Evolutionary conservation across 371 early-diverging fungal species (phyloP).

Genomic region (Circinella minor): DNA sequence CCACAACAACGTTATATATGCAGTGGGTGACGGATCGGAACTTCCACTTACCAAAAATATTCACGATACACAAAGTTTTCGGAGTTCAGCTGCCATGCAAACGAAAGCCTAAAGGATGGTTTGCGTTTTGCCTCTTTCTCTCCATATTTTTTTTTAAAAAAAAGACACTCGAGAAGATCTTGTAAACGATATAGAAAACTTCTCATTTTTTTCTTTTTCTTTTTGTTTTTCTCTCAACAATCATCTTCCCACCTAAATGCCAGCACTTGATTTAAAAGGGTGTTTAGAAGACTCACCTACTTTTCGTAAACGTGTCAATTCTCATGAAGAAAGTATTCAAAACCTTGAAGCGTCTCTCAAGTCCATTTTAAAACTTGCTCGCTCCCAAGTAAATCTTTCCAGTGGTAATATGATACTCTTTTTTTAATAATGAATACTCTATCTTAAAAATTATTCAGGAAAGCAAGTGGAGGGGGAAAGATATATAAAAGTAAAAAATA

Average conservation of each 20-base stretch:
- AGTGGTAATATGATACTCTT: constrained; percentile 34
- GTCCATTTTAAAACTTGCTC: constrained; percentile 57
- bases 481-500: background rate
- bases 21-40: no score
- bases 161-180: no score
- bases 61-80: background rate
- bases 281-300: constrained; percentile 67
- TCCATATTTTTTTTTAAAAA: no score
- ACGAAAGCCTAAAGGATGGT: no score
- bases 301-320: constrained; percentile 59
- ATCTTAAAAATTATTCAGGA: background rate
- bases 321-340: constrained; percentile 63
- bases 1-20: no score
- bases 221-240: no score
- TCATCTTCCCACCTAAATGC: constrained; percentile 23
- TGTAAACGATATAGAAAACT: no score
- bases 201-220: no score
- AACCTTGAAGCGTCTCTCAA: constrained; percentile 58
- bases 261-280: constrained; percentile 60
- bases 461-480: background rate
- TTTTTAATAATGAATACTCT: background rate
- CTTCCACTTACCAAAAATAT: no score
- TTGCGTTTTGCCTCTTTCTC: no score
- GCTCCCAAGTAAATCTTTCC: constrained; percentile 59
- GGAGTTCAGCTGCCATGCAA: background rate